Evolutionary conservation across 176 grass and related monocot species (phyloP), one percentile per base, ranked within the genome.

Genomic region (Tillandsia fasciculata): DNA sequence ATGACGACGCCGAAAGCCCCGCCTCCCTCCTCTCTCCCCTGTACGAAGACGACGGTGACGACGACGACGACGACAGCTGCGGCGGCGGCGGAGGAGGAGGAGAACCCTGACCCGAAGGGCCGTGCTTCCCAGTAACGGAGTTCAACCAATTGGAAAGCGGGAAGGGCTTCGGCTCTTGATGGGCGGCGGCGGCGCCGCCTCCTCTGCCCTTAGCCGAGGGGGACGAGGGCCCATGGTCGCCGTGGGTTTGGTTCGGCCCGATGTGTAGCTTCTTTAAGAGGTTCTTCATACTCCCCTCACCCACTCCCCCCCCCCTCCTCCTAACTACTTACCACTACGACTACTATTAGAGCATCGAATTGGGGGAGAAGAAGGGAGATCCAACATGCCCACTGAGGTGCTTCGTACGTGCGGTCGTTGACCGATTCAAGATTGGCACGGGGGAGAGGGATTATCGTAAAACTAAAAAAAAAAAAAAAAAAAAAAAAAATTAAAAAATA

Each of bases 241-340:
- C 82, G 9, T 88, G 85, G 14, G 79, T 10, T 0, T 86, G 84
- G 51, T 73, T 86, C 53, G 87, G 76, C 65, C 82, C 87, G 69
- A 93, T 93, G 77, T 99, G 94, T 26, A 88, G 90, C 82, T 99
- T 99, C 95, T 84, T 84, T 69, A 99, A 81, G 82, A 99, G 84
- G 87, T 88, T 99, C 81, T 93, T 99, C 95, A 99, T 99, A 50
- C 66, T 78, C 61, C 67, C 67, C 54, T 69, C 52, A 17, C 50
- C 69, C 56, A 1, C 33, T 42, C 33, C 7, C 33, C 6, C 33
- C 6, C 33, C 7, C 33, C 7, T 6, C 7, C 33, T 42, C 33
- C 33, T 7, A 42, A 6, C 33, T 7, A 42, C 33, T 42, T 42
- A 42, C 33, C 3, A 42, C 33, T 4, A 33, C 29, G 5, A 42